phyloP scores from a whole-genome alignment of 2,329 filamentous ascomycete species.

The Fusarium nurragi region DNA sequence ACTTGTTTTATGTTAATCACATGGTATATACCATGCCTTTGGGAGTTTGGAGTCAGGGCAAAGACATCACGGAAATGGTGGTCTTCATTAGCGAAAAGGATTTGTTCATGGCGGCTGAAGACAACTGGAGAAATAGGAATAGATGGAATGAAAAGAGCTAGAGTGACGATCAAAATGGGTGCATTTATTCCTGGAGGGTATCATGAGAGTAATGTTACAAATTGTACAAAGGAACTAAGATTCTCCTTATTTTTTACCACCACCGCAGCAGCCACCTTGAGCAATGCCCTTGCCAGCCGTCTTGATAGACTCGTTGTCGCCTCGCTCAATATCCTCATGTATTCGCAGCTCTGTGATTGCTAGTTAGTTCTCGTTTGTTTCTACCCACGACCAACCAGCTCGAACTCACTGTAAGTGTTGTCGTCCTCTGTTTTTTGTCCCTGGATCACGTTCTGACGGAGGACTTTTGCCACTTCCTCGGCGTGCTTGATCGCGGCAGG shows the following conservation, averaged over 20 bases:
- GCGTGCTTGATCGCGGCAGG: constrained; percentile 78
- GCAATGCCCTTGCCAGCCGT: constrained; percentile 56
- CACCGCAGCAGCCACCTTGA: constrained; percentile 45
- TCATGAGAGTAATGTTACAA: constrained; percentile 48
- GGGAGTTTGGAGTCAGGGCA: constrained; percentile 43
- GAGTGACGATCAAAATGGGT: constrained; percentile 32
- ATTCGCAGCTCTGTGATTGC: constrained; percentile 77
- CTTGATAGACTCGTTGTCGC: constrained; percentile 93
- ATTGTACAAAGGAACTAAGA: constrained; percentile 40
- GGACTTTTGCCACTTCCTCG: constrained; percentile 80
- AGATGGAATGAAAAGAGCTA: constrained; percentile 21
- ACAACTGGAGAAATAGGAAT: constrained; percentile 18
- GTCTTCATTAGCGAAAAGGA: constrained; percentile 35
- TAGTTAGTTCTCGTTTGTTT: constrained; percentile 2
- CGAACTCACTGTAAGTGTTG: constrained; percentile 64
- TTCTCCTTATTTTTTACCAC: constrained; percentile 45
- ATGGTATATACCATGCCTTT: constrained; percentile 25
- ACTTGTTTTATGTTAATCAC: constrained; percentile 26
- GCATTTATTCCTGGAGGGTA: constrained; percentile 45
- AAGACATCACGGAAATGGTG: constrained; percentile 13
- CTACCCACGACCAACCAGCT: neutral
- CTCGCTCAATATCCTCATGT: constrained; percentile 88
- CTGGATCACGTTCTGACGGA: constrained; percentile 89
- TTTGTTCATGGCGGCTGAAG: constrained; percentile 16
- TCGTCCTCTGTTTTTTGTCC: constrained; percentile 64